phyloP scores from a whole-genome alignment of 768 basidiomycete species.

The Phanerodontia chrysosporium region DNA sequence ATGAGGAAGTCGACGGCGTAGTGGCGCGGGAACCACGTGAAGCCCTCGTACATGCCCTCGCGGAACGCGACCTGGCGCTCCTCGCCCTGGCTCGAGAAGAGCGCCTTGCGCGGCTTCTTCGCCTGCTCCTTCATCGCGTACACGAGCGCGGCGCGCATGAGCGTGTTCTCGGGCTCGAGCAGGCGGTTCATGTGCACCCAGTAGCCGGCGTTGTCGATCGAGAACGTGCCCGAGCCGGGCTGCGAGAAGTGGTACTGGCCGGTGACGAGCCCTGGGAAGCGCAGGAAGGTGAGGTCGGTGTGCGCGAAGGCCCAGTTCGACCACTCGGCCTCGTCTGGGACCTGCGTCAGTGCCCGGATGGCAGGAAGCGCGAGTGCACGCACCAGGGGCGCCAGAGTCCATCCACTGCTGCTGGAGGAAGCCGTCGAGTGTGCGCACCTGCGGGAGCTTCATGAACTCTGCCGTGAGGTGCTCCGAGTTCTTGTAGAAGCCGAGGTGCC shows the following conservation, averaged over 20 bases:
- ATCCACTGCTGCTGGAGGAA: neutral
- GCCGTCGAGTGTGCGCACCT: neutral
- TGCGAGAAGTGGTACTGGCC: neutral
- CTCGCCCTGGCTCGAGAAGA: neutral
- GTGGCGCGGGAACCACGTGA: neutral
- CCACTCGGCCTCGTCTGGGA: neutral
- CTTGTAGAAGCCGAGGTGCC: neutral
- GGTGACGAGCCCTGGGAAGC: slow-evolving; percentile 2
- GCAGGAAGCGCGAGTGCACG: neutral
- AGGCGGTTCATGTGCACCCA: neutral
- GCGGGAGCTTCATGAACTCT: neutral
- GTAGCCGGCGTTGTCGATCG: slow-evolving; percentile 5
- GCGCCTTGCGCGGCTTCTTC: neutral
- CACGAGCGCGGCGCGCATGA: neutral
- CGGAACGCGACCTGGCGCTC: neutral
- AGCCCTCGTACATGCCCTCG: neutral
- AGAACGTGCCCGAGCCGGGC: neutral
- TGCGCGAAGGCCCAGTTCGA: neutral
- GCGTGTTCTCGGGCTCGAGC: neutral
- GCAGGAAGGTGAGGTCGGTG: slow-evolving; percentile 4
- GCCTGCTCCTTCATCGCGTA: neutral
- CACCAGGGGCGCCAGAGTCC: slow-evolving; percentile 1
- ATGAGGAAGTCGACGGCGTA: neutral
- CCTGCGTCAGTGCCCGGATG: neutral
- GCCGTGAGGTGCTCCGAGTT: neutral